Evolutionary conservation across 768 basidiomycete species (phyloP), one percentile per base, ranked within the genome.

Genomic region (Termitomyces titanicus): DNA sequence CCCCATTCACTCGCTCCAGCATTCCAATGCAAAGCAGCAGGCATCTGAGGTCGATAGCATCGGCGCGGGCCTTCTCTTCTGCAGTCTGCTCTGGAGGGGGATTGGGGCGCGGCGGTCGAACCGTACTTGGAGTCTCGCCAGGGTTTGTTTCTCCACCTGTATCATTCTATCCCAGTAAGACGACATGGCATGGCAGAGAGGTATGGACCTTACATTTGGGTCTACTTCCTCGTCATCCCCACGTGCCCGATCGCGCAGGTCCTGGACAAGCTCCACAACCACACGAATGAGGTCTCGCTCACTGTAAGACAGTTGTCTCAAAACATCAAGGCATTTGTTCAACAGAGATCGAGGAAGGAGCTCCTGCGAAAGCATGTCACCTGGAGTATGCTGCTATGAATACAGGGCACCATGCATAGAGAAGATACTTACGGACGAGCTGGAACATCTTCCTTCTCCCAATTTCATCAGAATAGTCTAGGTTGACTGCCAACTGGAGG

Each of bases 401-500:
- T 15, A 61, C 34, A 46, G 25, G 55, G 44, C 37, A 17, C 8
- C 10, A 45, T 5, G 25, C 38, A n/a, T 24, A 22, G 35, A 42
- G 11, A 52, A 46, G 25, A 53, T 56, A 84, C 89, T 69, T 58
- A 89, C 93, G 84, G 62, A 95, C 84, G 31, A 95, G 84, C 47
- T 82, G 78, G 63, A 89, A 90, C 87, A 94, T 94, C 70, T 89
- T 89, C 55, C 93, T 73, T 56, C 93, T 73, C 3, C 96, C 95
- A 56, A 89, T 90, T 69, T 97, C 94, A 71, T 98, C 96, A 0
- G 86, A 82, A 63, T 95, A 98, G 68, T 98, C 95, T 25, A 94
- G 74, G 57, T 88, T 81, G 3, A 88, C 78, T 0, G 91, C 90
- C 29, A 96, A 72, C 61, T 79, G 81, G 22, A 97, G 79, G 68